These are phyloP conservation scores for Coelastrella sp. DNA, from an alignment of 139 green algal species.

Conservation along the genomic window DNA sequence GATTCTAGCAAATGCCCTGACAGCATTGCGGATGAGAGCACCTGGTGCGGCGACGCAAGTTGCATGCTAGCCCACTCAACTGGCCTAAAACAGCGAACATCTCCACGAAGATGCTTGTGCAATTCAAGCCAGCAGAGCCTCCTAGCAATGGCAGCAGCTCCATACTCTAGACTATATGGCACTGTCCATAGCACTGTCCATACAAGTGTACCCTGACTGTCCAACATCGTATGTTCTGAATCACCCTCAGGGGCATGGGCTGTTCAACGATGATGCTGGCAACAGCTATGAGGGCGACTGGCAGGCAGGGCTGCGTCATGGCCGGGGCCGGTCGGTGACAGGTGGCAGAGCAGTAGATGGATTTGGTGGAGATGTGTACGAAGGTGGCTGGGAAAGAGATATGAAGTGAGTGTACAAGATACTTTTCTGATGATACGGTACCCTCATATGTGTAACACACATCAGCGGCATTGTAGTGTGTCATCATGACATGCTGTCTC, in stretches of 20 bases:
- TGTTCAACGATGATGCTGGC: slow-evolving; percentile 72
- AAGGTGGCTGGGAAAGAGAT: slow-evolving; percentile 73
- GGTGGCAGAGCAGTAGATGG: slow-evolving; percentile 70
- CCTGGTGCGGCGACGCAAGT: too few relatives aligned
- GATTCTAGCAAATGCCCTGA: too few relatives aligned
- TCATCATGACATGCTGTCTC: background rate
- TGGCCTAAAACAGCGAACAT: too few relatives aligned
- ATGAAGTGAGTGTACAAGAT: slow-evolving; percentile 59
- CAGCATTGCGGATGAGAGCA: too few relatives aligned
- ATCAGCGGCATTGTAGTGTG: background rate
- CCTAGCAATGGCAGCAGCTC: too few relatives aligned
- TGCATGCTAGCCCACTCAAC: too few relatives aligned
- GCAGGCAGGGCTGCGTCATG: slow-evolving; percentile 61
- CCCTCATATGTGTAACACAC: too few relatives aligned
- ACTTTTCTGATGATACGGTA: too few relatives aligned
- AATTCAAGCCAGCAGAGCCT: too few relatives aligned
- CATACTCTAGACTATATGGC: too few relatives aligned
- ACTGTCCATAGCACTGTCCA: too few relatives aligned
- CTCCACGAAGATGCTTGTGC: too few relatives aligned
- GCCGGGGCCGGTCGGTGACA: slow-evolving; percentile 67
- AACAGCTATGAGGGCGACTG: slow-evolving; percentile 81
- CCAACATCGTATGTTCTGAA: background rate
- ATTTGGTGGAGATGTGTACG: slow-evolving; percentile 78
- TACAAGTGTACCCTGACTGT: background rate
- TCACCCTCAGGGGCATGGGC: slow-evolving; percentile 67